These are phyloP conservation scores for Bisporella sp. DNA, from an alignment of 2,329 filamentous ascomycete species.

Conservation along the genomic window DNA sequence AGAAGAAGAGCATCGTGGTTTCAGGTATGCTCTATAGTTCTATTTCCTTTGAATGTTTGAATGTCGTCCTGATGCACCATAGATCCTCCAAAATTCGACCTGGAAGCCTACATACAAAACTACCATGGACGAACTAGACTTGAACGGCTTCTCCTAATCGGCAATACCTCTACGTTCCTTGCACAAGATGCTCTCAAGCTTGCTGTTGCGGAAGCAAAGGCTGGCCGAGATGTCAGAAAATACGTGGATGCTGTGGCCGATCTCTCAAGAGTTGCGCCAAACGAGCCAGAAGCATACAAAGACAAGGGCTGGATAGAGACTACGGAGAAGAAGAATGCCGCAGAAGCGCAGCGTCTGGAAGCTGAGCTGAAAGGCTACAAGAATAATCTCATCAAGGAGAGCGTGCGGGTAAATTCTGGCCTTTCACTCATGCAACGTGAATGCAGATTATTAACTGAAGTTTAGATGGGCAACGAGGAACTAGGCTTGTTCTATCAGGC, in stretches of 20 bases:
- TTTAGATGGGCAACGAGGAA: slow-evolving; percentile 89
- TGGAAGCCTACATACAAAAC: slow-evolving; percentile 85
- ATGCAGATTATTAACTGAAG: background rate
- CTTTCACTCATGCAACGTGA: background rate
- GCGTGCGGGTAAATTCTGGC: slow-evolving; percentile 64
- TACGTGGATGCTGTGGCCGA: slow-evolving; percentile 65
- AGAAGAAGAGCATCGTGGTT: no score
- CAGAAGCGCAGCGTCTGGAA: slow-evolving; percentile 71
- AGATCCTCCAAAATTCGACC: slow-evolving; percentile 71
- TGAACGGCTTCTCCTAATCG: slow-evolving; percentile 77
- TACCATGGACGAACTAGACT: slow-evolving; percentile 78
- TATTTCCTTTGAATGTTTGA: no score
- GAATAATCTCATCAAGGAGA: slow-evolving; percentile 96
- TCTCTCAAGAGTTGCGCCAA: slow-evolving; percentile 55
- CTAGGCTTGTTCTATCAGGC: slow-evolving; percentile 76
- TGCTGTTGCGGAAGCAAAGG: slow-evolving; percentile 69
- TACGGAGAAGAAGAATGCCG: slow-evolving; percentile 58
- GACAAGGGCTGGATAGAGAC: slow-evolving; percentile 72
- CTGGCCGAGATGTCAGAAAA: slow-evolving; percentile 61
- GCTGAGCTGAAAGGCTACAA: slow-evolving; percentile 85
- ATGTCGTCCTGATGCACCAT: background rate
- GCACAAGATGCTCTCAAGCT: slow-evolving; percentile 73
- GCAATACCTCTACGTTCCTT: slow-evolving; percentile 67
- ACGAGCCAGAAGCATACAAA: slow-evolving; percentile 57
- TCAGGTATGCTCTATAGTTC: no score